A percentile compares a stretch with the other conserved stretches of the same genome.
These are phyloP conservation scores for Sclerotinia sclerotiorum DNA, from an alignment of 2,329 filamentous ascomycete species.

Conservation along the genomic window DNA sequence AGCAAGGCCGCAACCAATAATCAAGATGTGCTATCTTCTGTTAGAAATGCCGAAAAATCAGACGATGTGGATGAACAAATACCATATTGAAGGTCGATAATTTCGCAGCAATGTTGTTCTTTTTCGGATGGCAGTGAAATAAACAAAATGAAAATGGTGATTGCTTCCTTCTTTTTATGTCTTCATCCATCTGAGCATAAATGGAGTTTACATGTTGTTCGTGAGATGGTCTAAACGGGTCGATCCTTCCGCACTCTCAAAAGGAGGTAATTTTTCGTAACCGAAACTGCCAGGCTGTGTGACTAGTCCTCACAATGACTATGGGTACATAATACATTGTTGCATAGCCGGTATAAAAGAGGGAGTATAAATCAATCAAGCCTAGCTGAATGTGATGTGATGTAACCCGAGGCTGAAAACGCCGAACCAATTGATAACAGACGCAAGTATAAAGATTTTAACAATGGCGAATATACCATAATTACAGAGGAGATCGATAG, in stretches of 20 bases:
- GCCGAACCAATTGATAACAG: neutral
- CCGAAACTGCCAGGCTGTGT: neutral
- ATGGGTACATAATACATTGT: neutral
- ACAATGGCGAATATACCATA: neutral
- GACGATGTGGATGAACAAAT: neutral
- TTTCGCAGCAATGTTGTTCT: neutral
- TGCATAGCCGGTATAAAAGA: neutral
- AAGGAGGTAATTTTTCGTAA: neutral
- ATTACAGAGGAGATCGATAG: neutral
- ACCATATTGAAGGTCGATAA: neutral
- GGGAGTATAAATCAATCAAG: neutral
- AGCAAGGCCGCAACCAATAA: slow-evolving; percentile 30
- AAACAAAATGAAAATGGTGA: neutral
- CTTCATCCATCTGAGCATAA: neutral
- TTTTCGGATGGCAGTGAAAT: neutral
- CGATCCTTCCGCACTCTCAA: neutral
- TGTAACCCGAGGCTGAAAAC: neutral
- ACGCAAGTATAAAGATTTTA: neutral
- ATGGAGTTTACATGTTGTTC: neutral
- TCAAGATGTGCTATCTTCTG: slow-evolving; percentile 27
- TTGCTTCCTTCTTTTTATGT: neutral
- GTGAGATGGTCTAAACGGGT: neutral
- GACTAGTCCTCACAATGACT: neutral
- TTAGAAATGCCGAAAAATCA: neutral
- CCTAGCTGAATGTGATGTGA: neutral